Percentiles rank a stretch among this genome's conserved stretches.
Conservation (phyloP, 1,284 basidiomycete genomes). For the Cryptococcus sp. region DNA sequence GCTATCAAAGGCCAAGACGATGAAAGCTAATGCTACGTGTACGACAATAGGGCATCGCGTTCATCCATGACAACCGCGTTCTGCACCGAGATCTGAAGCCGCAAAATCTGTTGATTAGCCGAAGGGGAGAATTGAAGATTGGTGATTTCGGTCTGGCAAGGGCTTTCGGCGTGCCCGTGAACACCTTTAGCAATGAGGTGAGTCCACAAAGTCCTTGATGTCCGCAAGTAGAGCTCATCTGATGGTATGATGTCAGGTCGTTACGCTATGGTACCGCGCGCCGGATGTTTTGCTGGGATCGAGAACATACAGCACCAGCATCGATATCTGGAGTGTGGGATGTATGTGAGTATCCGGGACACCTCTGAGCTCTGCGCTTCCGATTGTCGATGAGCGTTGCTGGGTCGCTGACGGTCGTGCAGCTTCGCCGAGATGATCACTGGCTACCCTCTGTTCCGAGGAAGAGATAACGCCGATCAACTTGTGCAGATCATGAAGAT, state of each 20-base stretch:
- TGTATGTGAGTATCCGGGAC: constrained; percentile 49
- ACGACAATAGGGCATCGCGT: constrained; percentile 75
- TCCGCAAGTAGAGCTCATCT: background rate
- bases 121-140: constrained; percentile 84
- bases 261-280: constrained; percentile 97
- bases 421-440: constrained; percentile 69
- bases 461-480: constrained; percentile 97
- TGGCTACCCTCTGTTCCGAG: constrained; percentile 94
- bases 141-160: constrained; percentile 94
- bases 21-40: constrained; percentile 59
- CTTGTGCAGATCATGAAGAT: constrained; percentile 96
- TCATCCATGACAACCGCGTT: constrained; percentile 95
- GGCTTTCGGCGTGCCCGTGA: constrained; percentile 95
- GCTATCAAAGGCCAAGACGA: no score
- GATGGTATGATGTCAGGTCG: constrained; percentile 65
- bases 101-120: constrained; percentile 94
- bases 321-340: constrained; percentile 99
- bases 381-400: no score
- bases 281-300: constrained; percentile 95
- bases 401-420: background rate
- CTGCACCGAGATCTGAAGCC: constrained; percentile 97
- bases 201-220: constrained; percentile 25
- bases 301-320: constrained; percentile 91
- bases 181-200: constrained; percentile 98
- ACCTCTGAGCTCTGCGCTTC: constrained; percentile 5